These are phyloP conservation scores for Flaveria trinervia DNA, from an alignment of 129 eudicot species.

Conservation along the genomic window DNA sequence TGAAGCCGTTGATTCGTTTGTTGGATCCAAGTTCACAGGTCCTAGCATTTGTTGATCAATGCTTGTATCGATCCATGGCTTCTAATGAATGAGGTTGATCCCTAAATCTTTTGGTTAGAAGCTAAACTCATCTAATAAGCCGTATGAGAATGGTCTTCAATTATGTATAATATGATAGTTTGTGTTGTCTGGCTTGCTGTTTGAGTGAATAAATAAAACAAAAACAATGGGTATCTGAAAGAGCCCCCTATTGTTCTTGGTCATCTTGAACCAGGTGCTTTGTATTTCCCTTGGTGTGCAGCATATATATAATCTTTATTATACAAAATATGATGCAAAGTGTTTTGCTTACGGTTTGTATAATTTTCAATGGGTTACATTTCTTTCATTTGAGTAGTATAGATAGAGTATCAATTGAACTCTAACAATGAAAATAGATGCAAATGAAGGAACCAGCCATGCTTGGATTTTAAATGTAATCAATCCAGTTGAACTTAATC, in stretches of 20 bases:
- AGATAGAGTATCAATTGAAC: background rate
- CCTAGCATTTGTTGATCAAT: constrained; percentile 28
- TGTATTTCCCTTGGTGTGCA: constrained; percentile 11
- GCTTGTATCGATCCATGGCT: background rate
- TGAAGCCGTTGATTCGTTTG: constrained; percentile 60
- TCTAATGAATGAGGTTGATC: constrained; percentile 15
- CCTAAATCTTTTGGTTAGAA: constrained; percentile 11
- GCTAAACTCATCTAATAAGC: constrained; percentile 5
- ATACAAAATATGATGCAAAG: constrained; percentile 14
- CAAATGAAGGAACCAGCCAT: background rate
- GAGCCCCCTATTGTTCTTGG: constrained; percentile 19
- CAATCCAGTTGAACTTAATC: background rate
- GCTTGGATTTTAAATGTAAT: background rate
- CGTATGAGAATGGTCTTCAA: constrained; percentile 22
- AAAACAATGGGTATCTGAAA: constrained; percentile 23
- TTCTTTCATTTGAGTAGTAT: background rate
- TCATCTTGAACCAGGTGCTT: constrained; percentile 14
- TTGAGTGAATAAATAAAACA: constrained; percentile 27
- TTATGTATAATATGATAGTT: constrained; percentile 31
- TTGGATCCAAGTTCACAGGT: constrained; percentile 35
- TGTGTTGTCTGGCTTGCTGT: constrained; percentile 16
- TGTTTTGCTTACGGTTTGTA: background rate
- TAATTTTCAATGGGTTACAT: background rate
- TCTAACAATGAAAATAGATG: too few species aligned
- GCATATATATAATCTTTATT: background rate